phyloP scores from a whole-genome alignment of 768 basidiomycete species.

The Russula olivacea region DNA sequence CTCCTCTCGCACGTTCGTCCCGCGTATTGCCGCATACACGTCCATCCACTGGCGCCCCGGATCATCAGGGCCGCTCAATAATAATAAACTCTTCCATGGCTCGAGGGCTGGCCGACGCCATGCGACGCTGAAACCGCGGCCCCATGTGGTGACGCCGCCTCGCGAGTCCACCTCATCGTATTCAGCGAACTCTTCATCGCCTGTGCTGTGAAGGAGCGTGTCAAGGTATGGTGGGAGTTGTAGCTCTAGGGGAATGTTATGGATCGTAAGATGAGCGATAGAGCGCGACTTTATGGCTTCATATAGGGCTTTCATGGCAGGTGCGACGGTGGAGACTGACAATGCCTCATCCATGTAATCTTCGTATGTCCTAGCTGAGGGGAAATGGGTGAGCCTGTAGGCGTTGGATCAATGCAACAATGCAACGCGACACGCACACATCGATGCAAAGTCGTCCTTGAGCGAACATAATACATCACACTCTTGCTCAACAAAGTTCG shows the following conservation, averaged over 20 bases:
- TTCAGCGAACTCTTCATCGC: conserved; percentile 47
- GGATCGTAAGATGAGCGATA: conserved; percentile 73
- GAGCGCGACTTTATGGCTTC: conserved; percentile 69
- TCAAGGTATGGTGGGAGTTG: conserved; percentile 83
- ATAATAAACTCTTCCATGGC: conserved; percentile 89
- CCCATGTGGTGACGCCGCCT: conserved; percentile 53
- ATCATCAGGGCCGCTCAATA: conserved; percentile 54
- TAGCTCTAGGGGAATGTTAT: conserved; percentile 74
- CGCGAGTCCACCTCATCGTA: conserved; percentile 44
- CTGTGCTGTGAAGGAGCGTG: conserved; percentile 58
- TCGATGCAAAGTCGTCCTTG: conserved; percentile 62
- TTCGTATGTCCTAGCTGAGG: conserved; percentile 53
- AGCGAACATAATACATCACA: conserved; percentile 64
- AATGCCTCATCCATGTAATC: conserved; percentile 55
- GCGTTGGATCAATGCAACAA: neutral
- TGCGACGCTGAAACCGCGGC: conserved; percentile 59
- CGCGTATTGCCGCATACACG: conserved; percentile 54
- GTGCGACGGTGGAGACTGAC: conserved; percentile 61
- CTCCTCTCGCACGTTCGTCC: conserved; percentile 54
- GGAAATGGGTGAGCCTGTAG: neutral
- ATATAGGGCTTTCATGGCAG: conserved; percentile 74
- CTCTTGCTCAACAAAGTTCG: conserved; percentile 80
- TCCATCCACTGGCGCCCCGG: conserved; percentile 42
- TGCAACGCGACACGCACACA: conserved; percentile 40
- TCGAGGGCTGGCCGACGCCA: conserved; percentile 69